Evolutionary conservation across 352 stramenopile genomes (phyloP).

Genomic region (Blastocystis hominis): DNA sequence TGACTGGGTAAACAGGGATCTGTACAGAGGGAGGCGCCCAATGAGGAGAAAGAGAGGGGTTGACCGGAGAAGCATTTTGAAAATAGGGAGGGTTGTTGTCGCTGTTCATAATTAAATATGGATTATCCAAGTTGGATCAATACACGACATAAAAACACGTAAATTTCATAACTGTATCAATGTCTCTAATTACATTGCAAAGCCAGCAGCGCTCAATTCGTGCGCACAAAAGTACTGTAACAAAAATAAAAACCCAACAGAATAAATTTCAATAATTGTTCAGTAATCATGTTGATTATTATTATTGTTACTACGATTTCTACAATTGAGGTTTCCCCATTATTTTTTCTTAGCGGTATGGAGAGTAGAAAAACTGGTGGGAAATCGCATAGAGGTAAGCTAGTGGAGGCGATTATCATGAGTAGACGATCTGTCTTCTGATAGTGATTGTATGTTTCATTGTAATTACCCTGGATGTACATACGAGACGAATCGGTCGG

Average conservation of each 20-base stretch:
- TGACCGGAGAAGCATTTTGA: not conserved
- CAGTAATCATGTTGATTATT: not conserved
- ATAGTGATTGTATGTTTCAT: conserved; percentile 53
- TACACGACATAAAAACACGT: not conserved
- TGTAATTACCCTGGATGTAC: conserved; percentile 52
- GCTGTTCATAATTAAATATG: not conserved
- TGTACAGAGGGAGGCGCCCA: not conserved
- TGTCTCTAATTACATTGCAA: not conserved
- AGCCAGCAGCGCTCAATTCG: too few relatives aligned
- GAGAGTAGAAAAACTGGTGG: not conserved
- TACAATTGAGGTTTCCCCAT: not conserved
- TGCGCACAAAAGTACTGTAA: too few relatives aligned
- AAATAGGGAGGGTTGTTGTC: not conserved
- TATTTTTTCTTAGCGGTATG: not conserved
- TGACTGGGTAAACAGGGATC: not conserved
- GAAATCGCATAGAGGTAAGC: not conserved
- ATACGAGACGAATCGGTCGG: conserved; percentile 43
- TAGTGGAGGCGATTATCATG: not conserved
- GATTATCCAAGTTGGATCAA: not conserved
- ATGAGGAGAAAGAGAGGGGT: not conserved
- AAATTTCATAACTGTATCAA: not conserved
- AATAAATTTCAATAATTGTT: too few relatives aligned
- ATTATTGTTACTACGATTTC: not conserved
- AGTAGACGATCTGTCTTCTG: conserved; percentile 39
- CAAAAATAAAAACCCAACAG: too few relatives aligned